These are phyloP conservation scores for Cryptomeria japonica DNA, from an alignment of 75 land plant species.

Conservation along the genomic window DNA sequence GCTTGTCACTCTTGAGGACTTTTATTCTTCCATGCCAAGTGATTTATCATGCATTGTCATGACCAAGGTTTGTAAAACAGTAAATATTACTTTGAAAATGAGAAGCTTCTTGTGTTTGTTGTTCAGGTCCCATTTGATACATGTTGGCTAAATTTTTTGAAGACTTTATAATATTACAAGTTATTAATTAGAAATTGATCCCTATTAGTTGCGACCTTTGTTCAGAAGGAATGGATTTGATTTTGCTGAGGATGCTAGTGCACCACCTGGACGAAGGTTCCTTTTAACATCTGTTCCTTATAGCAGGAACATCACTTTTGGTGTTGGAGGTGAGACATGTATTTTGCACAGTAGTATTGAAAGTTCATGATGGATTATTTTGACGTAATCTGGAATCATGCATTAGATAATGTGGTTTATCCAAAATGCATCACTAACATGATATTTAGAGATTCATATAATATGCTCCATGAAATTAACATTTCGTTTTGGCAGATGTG, in stretches of 20 bases:
- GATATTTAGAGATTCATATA: not conserved
- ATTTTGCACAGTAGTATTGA: not conserved
- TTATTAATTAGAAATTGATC: not conserved
- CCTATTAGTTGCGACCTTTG: not conserved
- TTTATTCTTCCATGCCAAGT: not conserved
- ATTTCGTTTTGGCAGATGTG: slow-evolving; percentile 54
- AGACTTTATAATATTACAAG: not conserved
- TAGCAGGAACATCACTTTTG: slow-evolving; percentile 92
- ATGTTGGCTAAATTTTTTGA: not conserved
- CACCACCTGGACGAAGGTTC: slow-evolving; percentile 75
- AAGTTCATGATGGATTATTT: slow-evolving; percentile 4
- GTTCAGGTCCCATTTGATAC: not conserved
- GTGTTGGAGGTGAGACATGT: slow-evolving; percentile 66
- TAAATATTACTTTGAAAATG: not conserved
- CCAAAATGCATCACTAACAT: not conserved
- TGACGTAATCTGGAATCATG: not conserved
- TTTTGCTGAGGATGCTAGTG: slow-evolving; percentile 62
- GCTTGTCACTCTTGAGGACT: not conserved
- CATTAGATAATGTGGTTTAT: not conserved
- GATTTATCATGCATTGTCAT: not conserved
- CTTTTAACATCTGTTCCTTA: slow-evolving; percentile 85
- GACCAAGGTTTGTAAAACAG: not conserved
- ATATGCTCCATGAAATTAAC: not conserved
- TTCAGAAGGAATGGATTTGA: slow-evolving; percentile 89
- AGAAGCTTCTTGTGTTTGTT: not conserved